A percentile compares a stretch with the other conserved stretches of the same genome.
phyloP scores from a whole-genome alignment of 176 grass and related monocot species.

The Triticum aestivum region IWGSC_CS_RefSeq_v2.1 NC_057802.1:352992890-352993389 shows the following conservation, averaged over 20 bases:
- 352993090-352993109: slow-evolving; percentile 55
- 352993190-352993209: too few relatives aligned
- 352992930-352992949: slow-evolving; percentile 70
- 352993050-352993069: slow-evolving; percentile 86
- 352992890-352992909: slow-evolving; percentile 72
- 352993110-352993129: not conserved
- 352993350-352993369: too few relatives aligned
- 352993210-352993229: too few relatives aligned
- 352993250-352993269: too few relatives aligned
- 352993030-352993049: slow-evolving; percentile 85
- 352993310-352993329: too few relatives aligned
- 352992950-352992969: slow-evolving; percentile 83
- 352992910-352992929: slow-evolving; percentile 90
- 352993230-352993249: too few relatives aligned
- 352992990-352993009: slow-evolving; percentile 18
- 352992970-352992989: slow-evolving; percentile 21
- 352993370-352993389: too few relatives aligned
- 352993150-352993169: not conserved
- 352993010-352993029: slow-evolving; percentile 90
- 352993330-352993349: too few relatives aligned
- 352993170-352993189: not conserved
- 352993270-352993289: too few relatives aligned
- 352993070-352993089: slow-evolving; percentile 79
- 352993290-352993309: too few relatives aligned
- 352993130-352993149: not conserved